phyloP scores from a whole-genome alignment of 148 eudicot species.

The Rhododendron ovatum region DNA sequence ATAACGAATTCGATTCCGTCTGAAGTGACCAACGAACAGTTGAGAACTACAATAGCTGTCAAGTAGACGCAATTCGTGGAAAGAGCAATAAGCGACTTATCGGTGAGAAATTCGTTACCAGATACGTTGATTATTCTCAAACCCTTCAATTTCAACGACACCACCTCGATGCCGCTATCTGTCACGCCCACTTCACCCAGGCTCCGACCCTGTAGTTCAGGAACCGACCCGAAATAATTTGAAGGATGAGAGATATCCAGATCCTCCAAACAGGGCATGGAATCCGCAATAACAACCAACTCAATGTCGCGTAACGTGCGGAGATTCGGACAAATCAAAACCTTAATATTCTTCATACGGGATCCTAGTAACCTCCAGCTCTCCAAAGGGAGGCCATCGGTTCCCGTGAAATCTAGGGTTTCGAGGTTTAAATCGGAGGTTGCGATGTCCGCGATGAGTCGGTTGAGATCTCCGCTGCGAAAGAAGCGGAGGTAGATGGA shows the following conservation, averaged over 20 bases:
- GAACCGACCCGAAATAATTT: background rate
- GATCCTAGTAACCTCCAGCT: constrained; percentile 19
- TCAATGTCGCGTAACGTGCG: constrained; percentile 26
- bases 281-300: constrained; percentile 28
- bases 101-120: constrained; percentile 43
- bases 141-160: constrained; percentile 34
- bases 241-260: constrained; percentile 32
- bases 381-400: constrained; percentile 22
- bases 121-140: constrained; percentile 49
- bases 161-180: constrained; percentile 45
- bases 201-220: no score
- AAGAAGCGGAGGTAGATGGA: constrained; percentile 28
- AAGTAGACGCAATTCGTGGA: constrained; percentile 39
- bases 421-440: constrained; percentile 22
- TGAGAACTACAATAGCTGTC: constrained; percentile 35
- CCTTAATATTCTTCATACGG: constrained; percentile 27
- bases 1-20: constrained; percentile 31
- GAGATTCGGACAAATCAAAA: constrained; percentile 23
- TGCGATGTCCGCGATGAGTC: constrained; percentile 23
- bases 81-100: constrained; percentile 43
- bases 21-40: constrained; percentile 43
- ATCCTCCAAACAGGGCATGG: constrained; percentile 42
- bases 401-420: constrained; percentile 39
- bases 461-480: constrained; percentile 17
- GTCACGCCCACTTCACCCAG: constrained; percentile 29